phyloP scores from a whole-genome alignment of 2,329 filamentous ascomycete species.

The Fusarium stilboides region DNA sequence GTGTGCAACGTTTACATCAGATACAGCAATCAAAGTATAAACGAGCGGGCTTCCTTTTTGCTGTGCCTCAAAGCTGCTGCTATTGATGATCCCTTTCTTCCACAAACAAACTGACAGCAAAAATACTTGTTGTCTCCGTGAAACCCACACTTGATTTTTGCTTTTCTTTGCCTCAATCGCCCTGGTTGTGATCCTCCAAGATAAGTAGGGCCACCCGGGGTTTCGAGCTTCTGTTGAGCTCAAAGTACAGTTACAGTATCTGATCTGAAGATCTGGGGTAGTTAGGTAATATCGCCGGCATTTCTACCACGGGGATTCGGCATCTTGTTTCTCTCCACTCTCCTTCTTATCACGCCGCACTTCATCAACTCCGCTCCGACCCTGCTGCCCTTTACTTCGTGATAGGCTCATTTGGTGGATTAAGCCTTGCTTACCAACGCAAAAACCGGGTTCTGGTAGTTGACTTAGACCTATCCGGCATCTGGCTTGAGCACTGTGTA shows the following conservation, averaged over 20 bases:
- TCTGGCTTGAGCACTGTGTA: conserved; percentile 35
- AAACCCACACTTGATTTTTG: conserved; percentile 19
- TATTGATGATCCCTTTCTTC: conserved; percentile 14
- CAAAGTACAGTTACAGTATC: neutral
- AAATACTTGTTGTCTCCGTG: conserved; percentile 10
- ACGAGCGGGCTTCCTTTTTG: neutral
- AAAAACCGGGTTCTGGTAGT: conserved; percentile 16
- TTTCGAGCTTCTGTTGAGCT: neutral
- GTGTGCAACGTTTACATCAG: neutral
- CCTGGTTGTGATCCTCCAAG: conserved; percentile 1
- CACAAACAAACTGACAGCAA: conserved; percentile 20
- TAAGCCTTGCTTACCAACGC: conserved; percentile 11
- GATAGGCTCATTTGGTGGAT: conserved; percentile 5
- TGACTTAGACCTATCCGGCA: conserved; percentile 10
- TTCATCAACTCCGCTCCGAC: neutral
- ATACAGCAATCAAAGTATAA: neutral
- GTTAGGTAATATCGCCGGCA: conserved; percentile 11
- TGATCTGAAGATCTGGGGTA: conserved; percentile 23
- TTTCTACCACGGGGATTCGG: conserved; percentile 11
- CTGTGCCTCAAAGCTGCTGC: conserved; percentile 27
- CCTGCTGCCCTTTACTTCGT: conserved; percentile 9
- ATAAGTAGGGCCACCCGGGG: neutral
- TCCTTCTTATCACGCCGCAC: neutral
- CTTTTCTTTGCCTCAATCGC: neutral
- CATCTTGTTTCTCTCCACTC: neutral